phyloP scores from a whole-genome alignment of 192 early-diverging fungal species.

The Diversispora epigaea region DNA sequence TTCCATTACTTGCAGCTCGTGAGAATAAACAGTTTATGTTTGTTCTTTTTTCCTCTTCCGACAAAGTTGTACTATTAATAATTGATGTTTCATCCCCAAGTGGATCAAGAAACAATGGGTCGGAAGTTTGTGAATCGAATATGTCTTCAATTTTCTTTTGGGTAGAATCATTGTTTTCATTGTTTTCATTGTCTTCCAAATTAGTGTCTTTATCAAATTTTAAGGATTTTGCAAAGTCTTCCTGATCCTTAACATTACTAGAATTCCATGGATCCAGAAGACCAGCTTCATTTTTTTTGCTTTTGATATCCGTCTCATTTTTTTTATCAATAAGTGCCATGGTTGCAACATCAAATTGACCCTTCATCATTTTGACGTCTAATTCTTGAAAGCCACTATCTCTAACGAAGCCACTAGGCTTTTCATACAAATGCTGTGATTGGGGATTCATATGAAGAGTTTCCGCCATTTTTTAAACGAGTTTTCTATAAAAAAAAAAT shows the following conservation, averaged over 20 bases:
- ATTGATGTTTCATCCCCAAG: constrained; percentile 18
- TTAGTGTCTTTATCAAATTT: neutral
- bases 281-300: constrained; percentile 2
- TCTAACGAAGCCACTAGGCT: neutral
- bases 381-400: constrained; percentile 15
- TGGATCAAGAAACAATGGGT: constrained; percentile 11
- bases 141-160: neutral
- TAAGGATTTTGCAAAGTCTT: constrained; percentile 20
- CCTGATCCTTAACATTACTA: constrained; percentile 11
- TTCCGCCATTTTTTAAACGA: neutral
- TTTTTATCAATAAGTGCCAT: constrained; percentile 16
- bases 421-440: neutral
- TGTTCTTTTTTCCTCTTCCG: constrained; percentile 56
- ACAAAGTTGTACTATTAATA: constrained; percentile 29
- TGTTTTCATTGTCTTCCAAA: neutral
- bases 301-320: neutral
- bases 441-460: constrained; percentile 1
- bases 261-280: constrained; percentile 19
- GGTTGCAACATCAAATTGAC: constrained; percentile 10
- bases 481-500: too few relatives aligned
- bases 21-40: constrained; percentile 66
- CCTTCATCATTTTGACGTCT: constrained; percentile 4
- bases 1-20: constrained; percentile 72
- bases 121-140: neutral
- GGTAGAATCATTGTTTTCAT: neutral